Evolutionary conservation across 2,329 filamentous ascomycete species (phyloP).

Genomic region (Colletotrichum neosansevieriae): DNA sequence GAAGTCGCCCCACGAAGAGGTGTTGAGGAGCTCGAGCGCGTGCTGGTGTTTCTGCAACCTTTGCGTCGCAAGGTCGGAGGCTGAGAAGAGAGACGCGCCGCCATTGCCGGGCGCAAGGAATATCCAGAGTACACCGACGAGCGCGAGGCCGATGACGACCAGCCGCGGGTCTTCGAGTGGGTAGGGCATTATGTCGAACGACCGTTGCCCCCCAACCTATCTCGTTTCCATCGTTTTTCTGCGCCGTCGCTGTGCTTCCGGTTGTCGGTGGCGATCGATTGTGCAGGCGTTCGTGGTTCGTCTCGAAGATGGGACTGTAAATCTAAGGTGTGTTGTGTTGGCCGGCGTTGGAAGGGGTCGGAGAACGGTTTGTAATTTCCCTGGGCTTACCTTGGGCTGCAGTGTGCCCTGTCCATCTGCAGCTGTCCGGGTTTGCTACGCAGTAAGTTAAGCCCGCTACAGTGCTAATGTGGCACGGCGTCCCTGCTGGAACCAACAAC

Average conservation of each 20-base stretch:
- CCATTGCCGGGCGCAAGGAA: conserved; percentile 47
- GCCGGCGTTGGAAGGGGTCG: background rate
- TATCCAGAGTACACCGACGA: conserved; percentile 60
- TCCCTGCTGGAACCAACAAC: conserved; percentile 5
- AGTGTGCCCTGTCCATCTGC: conserved; percentile 3
- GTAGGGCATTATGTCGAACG: conserved; percentile 55
- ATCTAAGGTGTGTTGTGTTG: conserved; percentile 8
- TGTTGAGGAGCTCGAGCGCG: conserved; percentile 66
- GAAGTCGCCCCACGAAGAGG: conserved; percentile 72
- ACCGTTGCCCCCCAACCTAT: conserved; percentile 29
- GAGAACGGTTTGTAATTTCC: conserved; percentile 7
- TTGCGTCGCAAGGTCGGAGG: conserved; percentile 45
- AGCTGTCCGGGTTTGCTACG: conserved; percentile 8
- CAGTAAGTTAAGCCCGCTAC: conserved; percentile 3
- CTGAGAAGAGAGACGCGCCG: conserved; percentile 52
- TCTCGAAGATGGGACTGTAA: conserved; percentile 9
- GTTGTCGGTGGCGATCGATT: background rate
- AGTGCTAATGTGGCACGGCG: conserved; percentile 7
- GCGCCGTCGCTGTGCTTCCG: conserved; percentile 3
- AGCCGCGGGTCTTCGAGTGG: conserved; percentile 53
- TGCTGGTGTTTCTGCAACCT: conserved; percentile 65
- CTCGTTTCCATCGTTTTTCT: conserved; percentile 29
- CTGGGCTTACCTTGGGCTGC: background rate
- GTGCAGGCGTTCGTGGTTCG: conserved; percentile 2
- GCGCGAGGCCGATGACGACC: conserved; percentile 53